Evolutionary conservation across 306 rosid species (phyloP), one percentile per base, ranked within the genome.

Genomic region (Urtica urens): DNA sequence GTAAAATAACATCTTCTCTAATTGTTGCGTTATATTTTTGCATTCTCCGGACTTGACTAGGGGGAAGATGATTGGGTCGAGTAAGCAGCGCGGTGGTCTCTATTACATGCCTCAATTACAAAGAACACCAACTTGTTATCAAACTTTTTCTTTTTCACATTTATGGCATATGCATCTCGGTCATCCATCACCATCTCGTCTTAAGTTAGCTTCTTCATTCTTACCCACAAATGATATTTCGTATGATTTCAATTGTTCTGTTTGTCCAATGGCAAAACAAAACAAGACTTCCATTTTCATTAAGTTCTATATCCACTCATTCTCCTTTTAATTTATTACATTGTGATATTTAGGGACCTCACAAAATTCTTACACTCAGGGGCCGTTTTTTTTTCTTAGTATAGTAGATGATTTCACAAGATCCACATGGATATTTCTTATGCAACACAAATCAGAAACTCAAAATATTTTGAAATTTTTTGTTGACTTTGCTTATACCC

Each of bases 161-260:
- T 3, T 67, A 13, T 53, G 58, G 62, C 53, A 53, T 3, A 45
- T 51, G 60, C 16, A 24, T 3, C 55, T 58, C 13, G 51, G 56
- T 26, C 60, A 58, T 7, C 60, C 56, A 6, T 9, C 61, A 3
- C 15, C 49, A 2, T 15, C 23, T 8, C 38, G 49, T 14, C 59
- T 38, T 3, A 54, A 54, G 19, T 39, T 54, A 4, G 59, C 15
- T 3, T 27, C 41, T 41, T n/a, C 29, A 2, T 42, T 42, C 4
- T 18, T 41, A 17, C 11, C 19, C 17, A 26, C 14, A n/a, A 18
- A 55, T 9, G 6, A 25, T 40, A 55, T 26, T 16, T 55, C 48
- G 26, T 26, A 2, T 55, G 50, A 24, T 19, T 6, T 25, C 17
- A 25, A 10, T 55, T 39, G 50, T 19, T 3, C 10, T 16, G 29